Evolutionary conservation across 257 asterid genomes (phyloP).

Genomic region (Solanum tacnaense): DNA sequence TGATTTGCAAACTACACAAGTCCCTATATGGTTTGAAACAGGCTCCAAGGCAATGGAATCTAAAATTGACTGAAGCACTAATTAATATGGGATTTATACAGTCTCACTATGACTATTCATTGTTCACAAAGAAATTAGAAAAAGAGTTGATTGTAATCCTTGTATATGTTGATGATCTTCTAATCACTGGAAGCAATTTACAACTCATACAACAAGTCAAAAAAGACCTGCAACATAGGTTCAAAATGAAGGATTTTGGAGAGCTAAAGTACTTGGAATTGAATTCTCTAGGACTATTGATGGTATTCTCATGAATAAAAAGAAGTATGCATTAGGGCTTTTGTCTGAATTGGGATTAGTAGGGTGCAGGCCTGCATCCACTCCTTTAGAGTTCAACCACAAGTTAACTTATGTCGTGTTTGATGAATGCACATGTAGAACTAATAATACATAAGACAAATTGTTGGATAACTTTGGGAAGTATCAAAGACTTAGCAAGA

Average conservation of each 20-base stretch:
- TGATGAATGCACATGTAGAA: not conserved
- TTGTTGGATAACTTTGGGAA: not conserved
- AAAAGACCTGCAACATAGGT: not conserved
- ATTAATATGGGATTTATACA: not conserved
- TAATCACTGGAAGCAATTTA: not conserved
- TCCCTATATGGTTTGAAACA: not conserved
- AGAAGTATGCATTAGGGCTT: no score
- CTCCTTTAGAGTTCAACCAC: not conserved
- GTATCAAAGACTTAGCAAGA: not conserved
- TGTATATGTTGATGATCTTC: not conserved
- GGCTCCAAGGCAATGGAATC: not conserved
- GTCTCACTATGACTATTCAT: not conserved
- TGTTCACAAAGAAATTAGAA: not conserved
- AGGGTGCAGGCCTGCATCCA: not conserved
- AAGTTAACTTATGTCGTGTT: not conserved
- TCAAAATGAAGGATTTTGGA: not conserved
- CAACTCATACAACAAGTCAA: not conserved
- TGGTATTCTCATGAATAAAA: no score
- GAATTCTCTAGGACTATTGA: no score
- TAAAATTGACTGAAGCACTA: not conserved
- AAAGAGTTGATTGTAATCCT: not conserved
- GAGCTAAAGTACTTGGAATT: not conserved
- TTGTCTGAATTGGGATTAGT: no score
- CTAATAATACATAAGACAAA: not conserved
- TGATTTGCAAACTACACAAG: not conserved